Evolutionary conservation across 257 asterid genomes (phyloP).

Genomic region (Ophiorrhiza pumila): DNA sequence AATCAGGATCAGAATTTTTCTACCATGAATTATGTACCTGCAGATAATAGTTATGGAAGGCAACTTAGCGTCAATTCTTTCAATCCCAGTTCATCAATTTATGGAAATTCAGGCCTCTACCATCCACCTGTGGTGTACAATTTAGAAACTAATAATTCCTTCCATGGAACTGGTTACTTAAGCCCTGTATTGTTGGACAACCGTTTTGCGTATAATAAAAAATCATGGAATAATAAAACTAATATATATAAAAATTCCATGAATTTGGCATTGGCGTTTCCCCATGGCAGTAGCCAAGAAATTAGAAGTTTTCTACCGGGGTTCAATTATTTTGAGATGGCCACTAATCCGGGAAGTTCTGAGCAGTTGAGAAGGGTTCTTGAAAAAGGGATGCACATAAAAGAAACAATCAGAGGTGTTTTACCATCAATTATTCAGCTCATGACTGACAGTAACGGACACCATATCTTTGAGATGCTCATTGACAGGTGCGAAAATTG

Average conservation of each 20-base stretch:
- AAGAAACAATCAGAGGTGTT: not conserved
- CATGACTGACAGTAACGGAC: constrained; percentile 13
- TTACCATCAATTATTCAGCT: not conserved
- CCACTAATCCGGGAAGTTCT: not conserved
- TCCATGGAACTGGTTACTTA: not conserved
- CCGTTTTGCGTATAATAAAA: not conserved
- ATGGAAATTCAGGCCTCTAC: not conserved
- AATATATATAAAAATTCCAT: too few species aligned
- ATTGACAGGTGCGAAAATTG: not conserved
- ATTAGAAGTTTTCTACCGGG: not conserved
- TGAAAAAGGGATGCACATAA: not conserved
- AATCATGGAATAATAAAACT: not conserved
- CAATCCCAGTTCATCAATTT: not conserved
- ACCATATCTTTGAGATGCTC: constrained; percentile 3
- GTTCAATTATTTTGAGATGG: not conserved
- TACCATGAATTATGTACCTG: not conserved
- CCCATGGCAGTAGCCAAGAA: not conserved
- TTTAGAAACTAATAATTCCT: not conserved
- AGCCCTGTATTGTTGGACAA: not conserved
- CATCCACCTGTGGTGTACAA: not conserved
- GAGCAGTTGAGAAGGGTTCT: not conserved
- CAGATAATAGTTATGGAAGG: not conserved
- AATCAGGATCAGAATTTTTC: not conserved
- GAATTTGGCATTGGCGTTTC: not conserved
- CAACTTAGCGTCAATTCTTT: not conserved